Conservation (phyloP, 2,329 filamentous ascomycete genomes). For the Claviceps monticola region DNA sequence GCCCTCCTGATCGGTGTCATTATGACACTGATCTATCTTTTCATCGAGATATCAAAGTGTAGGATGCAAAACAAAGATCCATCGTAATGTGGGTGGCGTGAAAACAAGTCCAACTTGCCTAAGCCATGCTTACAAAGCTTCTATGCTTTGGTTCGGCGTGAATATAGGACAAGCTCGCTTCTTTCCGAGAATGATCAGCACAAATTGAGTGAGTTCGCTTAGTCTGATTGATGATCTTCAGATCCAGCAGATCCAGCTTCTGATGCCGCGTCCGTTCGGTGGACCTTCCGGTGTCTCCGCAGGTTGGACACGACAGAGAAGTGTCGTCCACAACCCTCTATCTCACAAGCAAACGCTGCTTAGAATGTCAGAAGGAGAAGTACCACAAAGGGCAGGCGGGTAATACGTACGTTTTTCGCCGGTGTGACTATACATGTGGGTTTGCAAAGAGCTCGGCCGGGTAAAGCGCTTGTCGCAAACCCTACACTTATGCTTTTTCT, state of each 20-base stretch:
- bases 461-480: conserved; percentile 97
- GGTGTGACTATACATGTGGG: conserved; percentile 97
- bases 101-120: background rate
- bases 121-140: conserved; percentile 5
- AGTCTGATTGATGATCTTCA: conserved; percentile 49
- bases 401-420: conserved; percentile 82
- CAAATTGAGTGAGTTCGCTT: conserved; percentile 8
- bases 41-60: background rate
- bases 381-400: background rate
- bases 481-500: conserved; percentile 99
- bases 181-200: background rate
- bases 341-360: conserved; percentile 81
- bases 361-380: background rate
- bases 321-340: conserved; percentile 86
- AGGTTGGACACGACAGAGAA: conserved; percentile 97
- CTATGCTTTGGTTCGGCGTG: conserved; percentile 6
- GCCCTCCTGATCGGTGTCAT: background rate
- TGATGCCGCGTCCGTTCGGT: conserved; percentile 54
- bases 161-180: background rate
- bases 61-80: background rate
- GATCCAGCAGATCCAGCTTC: conserved; percentile 51
- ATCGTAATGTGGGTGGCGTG: background rate
- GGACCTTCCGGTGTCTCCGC: conserved; percentile 87
- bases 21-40: background rate
- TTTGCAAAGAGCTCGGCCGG: conserved; percentile 83